Percentiles rank a stretch among this genome's conserved stretches.
Conservation (phyloP, 2,329 filamentous ascomycete genomes). For the Pseudopyrenochaeta lycopersici region DNA sequence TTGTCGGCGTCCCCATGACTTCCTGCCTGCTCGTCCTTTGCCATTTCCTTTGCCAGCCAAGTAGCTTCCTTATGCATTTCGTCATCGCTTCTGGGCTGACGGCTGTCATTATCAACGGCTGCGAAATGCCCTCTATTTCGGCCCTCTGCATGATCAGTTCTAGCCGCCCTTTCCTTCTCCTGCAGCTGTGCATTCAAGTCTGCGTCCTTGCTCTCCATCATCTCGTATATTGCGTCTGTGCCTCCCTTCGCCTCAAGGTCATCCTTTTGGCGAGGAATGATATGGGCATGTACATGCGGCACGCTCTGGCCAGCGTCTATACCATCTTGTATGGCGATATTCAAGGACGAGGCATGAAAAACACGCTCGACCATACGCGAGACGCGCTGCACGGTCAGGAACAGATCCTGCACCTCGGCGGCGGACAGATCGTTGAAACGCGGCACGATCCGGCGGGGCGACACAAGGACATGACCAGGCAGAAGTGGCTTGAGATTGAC, state of each 20-base stretch:
- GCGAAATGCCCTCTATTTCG: constrained; percentile 67
- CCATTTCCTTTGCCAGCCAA: constrained; percentile 67
- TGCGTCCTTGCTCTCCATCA: constrained; percentile 84
- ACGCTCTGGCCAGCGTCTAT: constrained; percentile 91
- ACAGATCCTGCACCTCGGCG: constrained; percentile 83
- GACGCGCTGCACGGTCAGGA: constrained; percentile 83
- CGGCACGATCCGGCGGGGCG: constrained; percentile 72
- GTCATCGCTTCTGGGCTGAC: constrained; percentile 71
- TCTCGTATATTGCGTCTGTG: constrained; percentile 80
- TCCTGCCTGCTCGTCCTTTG: constrained; percentile 47
- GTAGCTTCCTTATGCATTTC: constrained; percentile 84
- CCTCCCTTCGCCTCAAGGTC: constrained; percentile 67
- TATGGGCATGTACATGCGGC: constrained; percentile 89
- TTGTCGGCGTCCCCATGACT: neutral
- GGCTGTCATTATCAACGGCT: constrained; percentile 70
- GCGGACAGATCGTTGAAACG: constrained; percentile 78
- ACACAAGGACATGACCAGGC: constrained; percentile 92
- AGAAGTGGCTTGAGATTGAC: constrained; percentile 96
- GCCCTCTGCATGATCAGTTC: constrained; percentile 32
- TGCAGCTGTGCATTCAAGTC: constrained; percentile 78
- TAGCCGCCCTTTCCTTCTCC: constrained; percentile 61
- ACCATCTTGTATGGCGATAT: constrained; percentile 95
- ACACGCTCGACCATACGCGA: constrained; percentile 75
- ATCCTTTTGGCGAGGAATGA: constrained; percentile 75
- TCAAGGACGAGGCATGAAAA: constrained; percentile 77